Conservation (phyloP, 495 filamentous ascomycete genomes). For the Penicillium subrubescens region DNA sequence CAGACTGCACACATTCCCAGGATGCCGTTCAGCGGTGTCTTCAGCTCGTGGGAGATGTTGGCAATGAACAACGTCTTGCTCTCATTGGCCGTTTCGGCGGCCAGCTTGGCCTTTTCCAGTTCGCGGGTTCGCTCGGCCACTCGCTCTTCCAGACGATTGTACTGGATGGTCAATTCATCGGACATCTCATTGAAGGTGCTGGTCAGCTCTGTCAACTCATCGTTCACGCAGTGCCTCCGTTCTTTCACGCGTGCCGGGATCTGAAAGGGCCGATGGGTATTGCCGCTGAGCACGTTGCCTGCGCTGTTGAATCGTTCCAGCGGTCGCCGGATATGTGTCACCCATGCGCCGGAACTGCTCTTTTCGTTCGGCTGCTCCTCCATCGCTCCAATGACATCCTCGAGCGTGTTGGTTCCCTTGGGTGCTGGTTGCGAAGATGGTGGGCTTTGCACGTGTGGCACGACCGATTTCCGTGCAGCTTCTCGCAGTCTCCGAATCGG, state of each 20-base stretch:
- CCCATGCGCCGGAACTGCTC: slow-evolving; percentile 9
- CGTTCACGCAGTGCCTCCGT: slow-evolving; percentile 72
- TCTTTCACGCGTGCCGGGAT: slow-evolving; percentile 82
- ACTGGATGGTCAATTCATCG: slow-evolving; percentile 85
- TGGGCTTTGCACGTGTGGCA: slow-evolving; percentile 43
- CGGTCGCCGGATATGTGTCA: slow-evolving; percentile 16
- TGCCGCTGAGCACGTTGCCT: not conserved
- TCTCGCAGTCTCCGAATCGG: slow-evolving; percentile 77
- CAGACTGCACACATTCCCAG: slow-evolving; percentile 90
- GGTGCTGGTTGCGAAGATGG: slow-evolving; percentile 27
- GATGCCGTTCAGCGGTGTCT: slow-evolving; percentile 91
- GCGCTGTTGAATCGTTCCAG: slow-evolving; percentile 19
- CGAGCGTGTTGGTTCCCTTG: not conserved
- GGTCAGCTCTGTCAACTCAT: slow-evolving; percentile 87
- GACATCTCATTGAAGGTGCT: slow-evolving; percentile 92
- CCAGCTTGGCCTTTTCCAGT: slow-evolving; percentile 84
- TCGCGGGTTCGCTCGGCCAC: slow-evolving; percentile 81
- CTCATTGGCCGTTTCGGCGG: slow-evolving; percentile 88
- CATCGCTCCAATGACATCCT: slow-evolving; percentile 21
- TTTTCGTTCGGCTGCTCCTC: slow-evolving; percentile 22
- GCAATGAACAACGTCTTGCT: slow-evolving; percentile 96
- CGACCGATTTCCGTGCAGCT: slow-evolving; percentile 76
- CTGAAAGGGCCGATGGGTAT: slow-evolving; percentile 54
- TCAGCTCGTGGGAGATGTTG: slow-evolving; percentile 93
- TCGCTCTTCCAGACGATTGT: slow-evolving; percentile 78